phyloP scores from a whole-genome alignment of 2,329 filamentous ascomycete genomes.

The Neonectria coccinea region DNA sequence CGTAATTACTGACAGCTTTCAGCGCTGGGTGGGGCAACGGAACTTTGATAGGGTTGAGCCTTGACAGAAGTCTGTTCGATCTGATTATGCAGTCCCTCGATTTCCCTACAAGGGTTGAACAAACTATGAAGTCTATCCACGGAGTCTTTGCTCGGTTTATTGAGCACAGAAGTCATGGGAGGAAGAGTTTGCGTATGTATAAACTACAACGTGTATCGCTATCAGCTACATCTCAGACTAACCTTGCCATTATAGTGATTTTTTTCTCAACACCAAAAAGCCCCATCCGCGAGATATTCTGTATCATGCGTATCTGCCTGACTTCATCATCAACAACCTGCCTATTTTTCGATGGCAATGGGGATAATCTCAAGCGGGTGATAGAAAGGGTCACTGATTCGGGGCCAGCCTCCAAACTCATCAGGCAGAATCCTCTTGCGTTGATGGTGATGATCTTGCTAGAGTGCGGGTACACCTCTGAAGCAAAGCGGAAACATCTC shows the following conservation, averaged over 20 bases:
- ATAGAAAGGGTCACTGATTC: neutral
- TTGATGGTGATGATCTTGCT: neutral
- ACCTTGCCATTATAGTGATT: neutral
- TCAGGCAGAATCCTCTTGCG: neutral
- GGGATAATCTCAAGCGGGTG: neutral
- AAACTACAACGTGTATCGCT: neutral
- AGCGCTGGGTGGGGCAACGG: neutral
- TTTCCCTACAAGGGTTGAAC: neutral
- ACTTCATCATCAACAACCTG: neutral
- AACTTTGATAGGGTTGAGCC: neutral
- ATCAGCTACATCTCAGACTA: neutral
- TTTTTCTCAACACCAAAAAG: neutral
- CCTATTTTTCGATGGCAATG: neutral
- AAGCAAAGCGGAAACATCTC: neutral
- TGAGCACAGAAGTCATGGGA: neutral
- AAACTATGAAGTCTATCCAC: neutral
- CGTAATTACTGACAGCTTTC: neutral
- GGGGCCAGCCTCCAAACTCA: neutral
- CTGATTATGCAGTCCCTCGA: neutral
- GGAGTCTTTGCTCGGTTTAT: conserved; percentile 9
- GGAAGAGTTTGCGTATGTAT: conserved; percentile 5
- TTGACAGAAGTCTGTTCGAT: neutral
- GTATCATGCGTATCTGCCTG: neutral
- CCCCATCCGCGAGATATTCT: conserved; percentile 1
- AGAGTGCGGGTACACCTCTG: conserved; percentile 7